Percentiles rank a stretch among this genome's conserved stretches.
Evolutionary conservation across 176 grass and related monocot species (phyloP).

Genomic region (Themeda triandra): DNA sequence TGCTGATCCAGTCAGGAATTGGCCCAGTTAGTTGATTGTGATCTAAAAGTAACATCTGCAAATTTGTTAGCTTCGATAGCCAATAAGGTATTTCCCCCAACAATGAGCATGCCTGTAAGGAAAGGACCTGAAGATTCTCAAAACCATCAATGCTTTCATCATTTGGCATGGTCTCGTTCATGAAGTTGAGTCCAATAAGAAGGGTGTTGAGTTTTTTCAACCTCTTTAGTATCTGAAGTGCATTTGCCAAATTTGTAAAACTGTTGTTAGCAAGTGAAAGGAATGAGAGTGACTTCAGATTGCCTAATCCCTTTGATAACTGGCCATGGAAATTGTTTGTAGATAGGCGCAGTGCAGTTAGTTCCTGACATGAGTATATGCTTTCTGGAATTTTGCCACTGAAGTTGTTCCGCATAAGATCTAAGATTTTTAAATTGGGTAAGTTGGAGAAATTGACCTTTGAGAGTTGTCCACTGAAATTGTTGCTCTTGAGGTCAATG

Average conservation of each 20-base stretch:
- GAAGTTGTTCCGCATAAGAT: constrained; percentile 11
- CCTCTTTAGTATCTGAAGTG: constrained; percentile 9
- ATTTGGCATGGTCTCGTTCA: constrained; percentile 1
- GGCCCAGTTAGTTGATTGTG: constrained; percentile 1
- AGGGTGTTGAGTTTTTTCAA: not conserved
- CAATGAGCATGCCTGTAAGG: not conserved
- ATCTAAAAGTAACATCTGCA: not conserved
- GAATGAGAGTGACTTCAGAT: constrained; percentile 22
- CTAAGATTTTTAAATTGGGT: not conserved
- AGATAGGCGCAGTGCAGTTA: constrained; percentile 26
- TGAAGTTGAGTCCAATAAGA: constrained; percentile 6
- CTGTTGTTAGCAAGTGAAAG: constrained; percentile 6
- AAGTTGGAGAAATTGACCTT: constrained; percentile 29
- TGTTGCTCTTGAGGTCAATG: not conserved
- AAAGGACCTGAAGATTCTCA: constrained; percentile 7
- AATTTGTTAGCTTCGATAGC: constrained; percentile 30
- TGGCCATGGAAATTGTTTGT: not conserved
- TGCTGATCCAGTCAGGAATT: constrained; percentile 16
- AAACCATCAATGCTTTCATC: constrained; percentile 13
- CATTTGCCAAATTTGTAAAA: constrained; percentile 16
- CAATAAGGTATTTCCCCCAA: constrained; percentile 29
- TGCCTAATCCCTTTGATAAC: not conserved
- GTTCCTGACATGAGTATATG: constrained; percentile 31
- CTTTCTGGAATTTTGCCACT: constrained; percentile 31
- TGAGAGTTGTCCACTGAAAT: not conserved